Percentiles rank a stretch among this genome's conserved stretches.
phyloP scores from a whole-genome alignment of 306 rosid genomes.

The Calophaca sinica region DNA sequence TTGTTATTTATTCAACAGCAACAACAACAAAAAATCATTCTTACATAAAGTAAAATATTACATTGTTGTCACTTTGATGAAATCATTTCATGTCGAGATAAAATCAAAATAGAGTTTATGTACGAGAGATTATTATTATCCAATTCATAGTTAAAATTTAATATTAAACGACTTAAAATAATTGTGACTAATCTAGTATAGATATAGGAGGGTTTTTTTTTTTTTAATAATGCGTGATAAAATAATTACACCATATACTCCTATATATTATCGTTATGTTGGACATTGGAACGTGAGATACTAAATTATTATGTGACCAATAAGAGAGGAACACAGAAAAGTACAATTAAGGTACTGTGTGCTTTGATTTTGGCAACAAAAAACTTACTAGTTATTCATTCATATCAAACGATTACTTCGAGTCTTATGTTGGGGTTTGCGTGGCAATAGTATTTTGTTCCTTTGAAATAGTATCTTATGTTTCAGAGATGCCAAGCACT shows the following conservation, averaged over 20 bases:
- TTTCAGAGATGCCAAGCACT: constrained; percentile 40
- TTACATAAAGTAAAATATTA: too few relatives aligned
- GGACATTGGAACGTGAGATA: constrained; percentile 21
- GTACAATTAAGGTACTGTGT: constrained; percentile 41
- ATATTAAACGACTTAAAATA: neutral
- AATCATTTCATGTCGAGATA: too few relatives aligned
- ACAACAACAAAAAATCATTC: neutral
- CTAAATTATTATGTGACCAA: constrained; percentile 6
- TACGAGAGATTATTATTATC: too few relatives aligned
- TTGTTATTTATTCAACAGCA: neutral
- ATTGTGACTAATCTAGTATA: neutral
- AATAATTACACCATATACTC: neutral
- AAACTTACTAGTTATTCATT: constrained; percentile 13
- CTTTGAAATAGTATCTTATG: constrained; percentile 28
- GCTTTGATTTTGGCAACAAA: constrained; percentile 28
- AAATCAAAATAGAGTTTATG: too few relatives aligned
- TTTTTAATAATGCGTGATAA: constrained; percentile 22
- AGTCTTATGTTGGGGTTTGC: constrained; percentile 37
- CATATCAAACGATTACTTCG: constrained; percentile 16
- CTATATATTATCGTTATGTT: neutral
- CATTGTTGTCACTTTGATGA: too few relatives aligned
- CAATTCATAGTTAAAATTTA: too few relatives aligned
- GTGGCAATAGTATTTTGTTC: constrained; percentile 29
- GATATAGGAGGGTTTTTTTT: neutral
- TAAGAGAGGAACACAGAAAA: constrained; percentile 7